Evolutionary conservation across 2,329 filamentous ascomycete genomes (phyloP), one percentile per base, ranked within the genome.

Genomic region (Metarhizium brunneum): DNA sequence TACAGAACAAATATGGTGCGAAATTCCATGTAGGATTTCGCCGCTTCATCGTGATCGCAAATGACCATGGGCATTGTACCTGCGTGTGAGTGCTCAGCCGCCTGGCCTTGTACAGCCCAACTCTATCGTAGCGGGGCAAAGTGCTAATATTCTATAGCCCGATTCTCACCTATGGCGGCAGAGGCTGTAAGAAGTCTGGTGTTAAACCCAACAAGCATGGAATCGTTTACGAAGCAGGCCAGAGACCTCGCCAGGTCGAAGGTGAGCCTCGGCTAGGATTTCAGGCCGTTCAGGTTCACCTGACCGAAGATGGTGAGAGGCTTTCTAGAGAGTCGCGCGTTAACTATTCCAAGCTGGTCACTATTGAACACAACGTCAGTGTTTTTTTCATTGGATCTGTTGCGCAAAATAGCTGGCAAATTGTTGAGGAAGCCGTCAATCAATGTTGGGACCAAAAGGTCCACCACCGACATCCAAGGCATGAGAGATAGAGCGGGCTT

Each of bases 321-420:
- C 69, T 83, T 6, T 69, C 70, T 11, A 70, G 60, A 35, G 74
- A 78, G 58, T 84, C 81, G 13, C 75, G 81, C 5, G 73, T 82
- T 60, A 82, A 83, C 66, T 83, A 83, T 64, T 76, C 78, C 5
- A 83, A 83, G 59, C 68, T 79, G 6, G 71, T 75, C 32, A 80
- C 78, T 3, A 71, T 84, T 30, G 79, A 83, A 64, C 81, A 83
- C 66, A 84, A 84, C 61, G 69, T 77, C 60, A 75, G 72, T 49
- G 78, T 83, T n/a, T 72, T 77, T 60, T 82, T 83, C 61, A 77
- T 84, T 53, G 81, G 81, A n/a, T 62, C 66, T 4, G 70, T 83
- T 16, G 55, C 63, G 3, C 54, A 60, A 1, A 61, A 69, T 0
- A 71, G 80, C 61, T 74, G 73, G 59, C 62, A 73, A 0, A 67